Percentiles rank a stretch among this genome's conserved stretches.
These are phyloP conservation scores for Eimeria mitis DNA, from an alignment of 169 alveolate species.

Conservation along the genomic window DNA sequence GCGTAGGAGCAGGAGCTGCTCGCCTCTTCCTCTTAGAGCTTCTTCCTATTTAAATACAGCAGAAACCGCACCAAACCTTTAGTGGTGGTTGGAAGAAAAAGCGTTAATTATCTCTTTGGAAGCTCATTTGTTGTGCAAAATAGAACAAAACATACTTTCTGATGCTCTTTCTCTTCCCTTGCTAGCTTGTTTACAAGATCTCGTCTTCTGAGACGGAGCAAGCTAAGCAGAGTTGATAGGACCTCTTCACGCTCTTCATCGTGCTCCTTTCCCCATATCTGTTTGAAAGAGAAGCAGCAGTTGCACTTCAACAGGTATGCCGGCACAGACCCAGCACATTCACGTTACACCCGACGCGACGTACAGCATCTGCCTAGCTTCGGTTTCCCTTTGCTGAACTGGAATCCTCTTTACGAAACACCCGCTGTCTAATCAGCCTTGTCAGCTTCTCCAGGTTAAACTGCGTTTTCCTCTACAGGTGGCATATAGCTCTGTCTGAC, in stretches of 20 bases:
- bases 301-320: not conserved
- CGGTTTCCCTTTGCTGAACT: not conserved
- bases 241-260: conserved; percentile 53
- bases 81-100: not conserved
- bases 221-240: conserved; percentile 52
- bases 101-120: not conserved
- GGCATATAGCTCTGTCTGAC: not conserved
- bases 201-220: conserved; percentile 32
- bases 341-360: not conserved
- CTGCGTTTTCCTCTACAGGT: not conserved
- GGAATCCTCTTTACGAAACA: not conserved
- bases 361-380: not conserved
- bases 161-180: conserved; percentile 21
- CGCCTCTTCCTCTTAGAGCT: not conserved
- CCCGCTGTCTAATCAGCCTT: not conserved
- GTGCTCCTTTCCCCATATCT: conserved; percentile 25
- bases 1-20: conserved; percentile 27
- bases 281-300: not conserved
- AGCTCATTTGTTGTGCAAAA: not conserved
- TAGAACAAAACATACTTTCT: conserved; percentile 24
- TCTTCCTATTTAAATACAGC: conserved; percentile 20
- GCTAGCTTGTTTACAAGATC: conserved; percentile 51
- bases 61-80: not conserved
- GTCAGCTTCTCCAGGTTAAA: not conserved
- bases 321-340: not conserved